These are phyloP conservation scores for Lentinula boryana DNA, from an alignment of 768 basidiomycete genomes.

Conservation along the genomic window DNA sequence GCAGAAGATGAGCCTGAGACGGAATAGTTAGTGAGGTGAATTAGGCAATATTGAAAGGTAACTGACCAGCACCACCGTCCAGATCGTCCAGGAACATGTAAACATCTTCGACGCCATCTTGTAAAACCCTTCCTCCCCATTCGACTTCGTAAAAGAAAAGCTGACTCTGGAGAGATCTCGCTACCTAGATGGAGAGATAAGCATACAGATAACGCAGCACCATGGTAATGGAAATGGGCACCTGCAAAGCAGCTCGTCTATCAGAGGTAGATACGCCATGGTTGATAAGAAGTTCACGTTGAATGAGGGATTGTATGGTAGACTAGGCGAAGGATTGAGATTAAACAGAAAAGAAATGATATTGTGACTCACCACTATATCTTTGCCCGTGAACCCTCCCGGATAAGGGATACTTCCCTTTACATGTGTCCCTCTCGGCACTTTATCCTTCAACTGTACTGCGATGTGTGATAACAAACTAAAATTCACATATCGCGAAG, in stretches of 20 bases:
- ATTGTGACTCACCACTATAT: conserved; percentile 67
- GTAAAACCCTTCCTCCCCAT: conserved; percentile 78
- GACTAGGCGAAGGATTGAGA: conserved; percentile 26
- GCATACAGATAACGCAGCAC: no score
- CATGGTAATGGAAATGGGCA: conserved; percentile 16
- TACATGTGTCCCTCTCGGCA: conserved; percentile 80
- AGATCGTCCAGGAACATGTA: conserved; percentile 89
- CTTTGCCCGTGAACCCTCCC: conserved; percentile 88
- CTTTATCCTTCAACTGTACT: conserved; percentile 83
- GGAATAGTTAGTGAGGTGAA: no score
- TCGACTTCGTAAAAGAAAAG: conserved; percentile 97
- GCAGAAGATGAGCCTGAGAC: no score
- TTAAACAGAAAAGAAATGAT: no score
- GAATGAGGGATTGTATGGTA: conserved; percentile 18
- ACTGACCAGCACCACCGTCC: conserved; percentile 33
- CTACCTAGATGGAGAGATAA: conserved; percentile 60
- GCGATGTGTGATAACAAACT: conserved; percentile 85
- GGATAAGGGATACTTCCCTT: conserved; percentile 93
- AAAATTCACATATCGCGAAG: conserved; percentile 67
- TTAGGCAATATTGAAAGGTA: no score
- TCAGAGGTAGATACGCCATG: no score
- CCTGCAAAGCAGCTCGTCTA: no score
- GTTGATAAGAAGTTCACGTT: no score
- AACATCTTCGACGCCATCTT: conserved; percentile 89
- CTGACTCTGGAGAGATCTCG: conserved; percentile 85